These are phyloP conservation scores for Ophiognomonia clavigignenti-juglandacearum DNA, from an alignment of 2,329 filamentous ascomycete genomes.

Conservation along the genomic window DNA sequence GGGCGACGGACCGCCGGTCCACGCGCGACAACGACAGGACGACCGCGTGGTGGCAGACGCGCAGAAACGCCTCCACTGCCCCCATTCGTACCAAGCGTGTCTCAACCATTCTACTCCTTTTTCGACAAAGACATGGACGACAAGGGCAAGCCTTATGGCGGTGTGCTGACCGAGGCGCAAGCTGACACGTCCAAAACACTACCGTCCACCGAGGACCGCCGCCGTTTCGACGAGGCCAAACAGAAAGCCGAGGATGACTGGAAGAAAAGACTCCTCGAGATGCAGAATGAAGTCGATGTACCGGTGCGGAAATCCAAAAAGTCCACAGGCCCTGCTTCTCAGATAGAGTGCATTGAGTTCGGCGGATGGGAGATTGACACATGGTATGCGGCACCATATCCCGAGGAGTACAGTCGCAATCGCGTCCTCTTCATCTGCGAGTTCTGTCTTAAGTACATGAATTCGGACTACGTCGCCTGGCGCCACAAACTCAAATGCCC, in stretches of 20 bases:
- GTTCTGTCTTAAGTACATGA: conserved; percentile 99
- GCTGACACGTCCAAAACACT: conserved; percentile 89
- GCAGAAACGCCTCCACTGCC: conserved; percentile 31
- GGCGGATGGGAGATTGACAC: conserved; percentile 97
- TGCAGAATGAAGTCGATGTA: conserved; percentile 60
- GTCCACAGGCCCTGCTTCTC: conserved; percentile 78
- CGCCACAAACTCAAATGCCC: conserved; percentile 95
- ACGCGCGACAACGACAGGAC: conserved; percentile 27
- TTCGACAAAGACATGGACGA: conserved; percentile 88
- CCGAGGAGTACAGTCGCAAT: conserved; percentile 96
- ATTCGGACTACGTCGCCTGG: conserved; percentile 97
- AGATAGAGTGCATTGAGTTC: conserved; percentile 98
- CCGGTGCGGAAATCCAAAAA: conserved; percentile 67
- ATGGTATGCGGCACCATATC: conserved; percentile 97
- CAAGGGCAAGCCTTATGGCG: conserved; percentile 92
- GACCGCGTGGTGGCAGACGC: conserved; percentile 28
- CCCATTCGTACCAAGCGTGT: conserved; percentile 34
- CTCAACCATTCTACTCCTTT: conserved; percentile 81
- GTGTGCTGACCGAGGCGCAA: conserved; percentile 82
- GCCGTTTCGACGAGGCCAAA: conserved; percentile 83
- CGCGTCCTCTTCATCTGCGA: conserved; percentile 98
- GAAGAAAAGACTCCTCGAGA: conserved; percentile 58
- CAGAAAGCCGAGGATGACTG: conserved; percentile 90
- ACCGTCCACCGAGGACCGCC: conserved; percentile 73
- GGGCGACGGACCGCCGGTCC: conserved; percentile 38